These are phyloP conservation scores for Lactarius tabidus DNA, from an alignment of 768 basidiomycete genomes.

Conservation along the genomic window DNA sequence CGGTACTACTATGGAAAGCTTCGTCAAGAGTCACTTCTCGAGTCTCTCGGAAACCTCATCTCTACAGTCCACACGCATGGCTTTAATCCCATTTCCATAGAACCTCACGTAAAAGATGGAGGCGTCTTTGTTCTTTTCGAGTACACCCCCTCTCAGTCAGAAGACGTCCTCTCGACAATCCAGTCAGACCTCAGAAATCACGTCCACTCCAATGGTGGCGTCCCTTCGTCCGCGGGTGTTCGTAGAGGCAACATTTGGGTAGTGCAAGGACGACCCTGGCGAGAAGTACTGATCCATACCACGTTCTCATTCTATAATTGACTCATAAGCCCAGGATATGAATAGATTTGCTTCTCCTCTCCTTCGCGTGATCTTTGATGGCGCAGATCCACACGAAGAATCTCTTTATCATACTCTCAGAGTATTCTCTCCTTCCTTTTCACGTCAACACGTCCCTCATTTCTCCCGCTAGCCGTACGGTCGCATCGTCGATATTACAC, in stretches of 20 bases:
- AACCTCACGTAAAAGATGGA: slow-evolving; percentile 74
- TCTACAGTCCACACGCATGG: slow-evolving; percentile 48
- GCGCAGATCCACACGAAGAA: slow-evolving; percentile 83
- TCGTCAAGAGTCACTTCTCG: slow-evolving; percentile 56
- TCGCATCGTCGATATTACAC: slow-evolving; percentile 60
- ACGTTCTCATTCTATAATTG: neutral
- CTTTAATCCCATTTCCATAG: slow-evolving; percentile 59
- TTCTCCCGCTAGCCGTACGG: slow-evolving; percentile 64
- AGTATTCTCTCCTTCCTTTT: slow-evolving; percentile 40
- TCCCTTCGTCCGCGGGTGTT: slow-evolving; percentile 61
- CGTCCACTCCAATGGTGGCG: slow-evolving; percentile 46
- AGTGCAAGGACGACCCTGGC: slow-evolving; percentile 76
- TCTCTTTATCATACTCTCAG: slow-evolving; percentile 71
- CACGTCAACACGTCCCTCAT: slow-evolving; percentile 12
- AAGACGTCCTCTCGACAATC: slow-evolving; percentile 42
- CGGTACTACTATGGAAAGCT: slow-evolving; percentile 61
- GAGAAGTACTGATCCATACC: slow-evolving; percentile 49
- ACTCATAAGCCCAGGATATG: slow-evolving; percentile 62
- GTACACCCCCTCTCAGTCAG: slow-evolving; percentile 40
- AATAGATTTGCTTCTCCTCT: slow-evolving; percentile 70
- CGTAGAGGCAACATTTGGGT: slow-evolving; percentile 56
- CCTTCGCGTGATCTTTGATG: slow-evolving; percentile 80
- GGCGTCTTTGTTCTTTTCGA: slow-evolving; percentile 78
- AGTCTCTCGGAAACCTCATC: slow-evolving; percentile 45
- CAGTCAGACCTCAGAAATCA: slow-evolving; percentile 45